Percentiles rank a stretch among this genome's conserved stretches.
Evolutionary conservation across 140 eudicot genomes (phyloP).

Genomic region (Flaveria floridana): DNA sequence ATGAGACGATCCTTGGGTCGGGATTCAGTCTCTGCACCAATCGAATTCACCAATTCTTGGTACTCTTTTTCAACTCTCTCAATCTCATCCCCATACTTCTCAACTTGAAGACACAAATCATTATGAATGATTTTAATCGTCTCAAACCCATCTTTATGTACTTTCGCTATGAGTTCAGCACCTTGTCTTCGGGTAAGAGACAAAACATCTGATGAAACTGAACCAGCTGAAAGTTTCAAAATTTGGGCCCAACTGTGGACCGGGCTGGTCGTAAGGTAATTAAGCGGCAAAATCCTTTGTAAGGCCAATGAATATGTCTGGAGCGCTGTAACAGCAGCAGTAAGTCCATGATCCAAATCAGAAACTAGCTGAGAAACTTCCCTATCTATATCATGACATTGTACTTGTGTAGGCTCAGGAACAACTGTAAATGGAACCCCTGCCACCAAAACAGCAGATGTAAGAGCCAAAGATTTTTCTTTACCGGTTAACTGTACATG

Average conservation of each 20-base stretch:
- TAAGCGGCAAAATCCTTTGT: slow-evolving; percentile 83
- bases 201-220: slow-evolving; percentile 66
- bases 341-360: slow-evolving; percentile 71
- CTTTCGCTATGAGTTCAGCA: slow-evolving; percentile 62
- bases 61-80: slow-evolving; percentile 74
- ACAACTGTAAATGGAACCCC: slow-evolving; percentile 95
- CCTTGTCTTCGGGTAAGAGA: slow-evolving; percentile 71
- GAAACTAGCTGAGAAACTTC: slow-evolving; percentile 74
- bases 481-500: slow-evolving; percentile 46
- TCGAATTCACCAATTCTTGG: slow-evolving; percentile 60
- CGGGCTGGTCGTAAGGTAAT: slow-evolving; percentile 91
- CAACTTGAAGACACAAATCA: slow-evolving; percentile 72
- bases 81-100: slow-evolving; percentile 75
- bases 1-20: slow-evolving; percentile 66
- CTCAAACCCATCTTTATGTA: slow-evolving; percentile 43
- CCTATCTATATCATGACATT: slow-evolving; percentile 83
- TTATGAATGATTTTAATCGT: slow-evolving; percentile 52
- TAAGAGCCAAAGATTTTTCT: slow-evolving; percentile 75
- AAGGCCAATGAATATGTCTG: slow-evolving; percentile 85
- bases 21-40: slow-evolving; percentile 73
- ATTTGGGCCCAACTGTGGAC: slow-evolving; percentile 89
- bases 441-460: slow-evolving; percentile 83
- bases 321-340: slow-evolving; percentile 67
- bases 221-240: slow-evolving; percentile 54
- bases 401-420: slow-evolving; percentile 99